A percentile compares a stretch with the other conserved stretches of the same genome.
Conservation (phyloP, 768 basidiomycete genomes). For the Boletus pseudo-olivaceus region DNA sequence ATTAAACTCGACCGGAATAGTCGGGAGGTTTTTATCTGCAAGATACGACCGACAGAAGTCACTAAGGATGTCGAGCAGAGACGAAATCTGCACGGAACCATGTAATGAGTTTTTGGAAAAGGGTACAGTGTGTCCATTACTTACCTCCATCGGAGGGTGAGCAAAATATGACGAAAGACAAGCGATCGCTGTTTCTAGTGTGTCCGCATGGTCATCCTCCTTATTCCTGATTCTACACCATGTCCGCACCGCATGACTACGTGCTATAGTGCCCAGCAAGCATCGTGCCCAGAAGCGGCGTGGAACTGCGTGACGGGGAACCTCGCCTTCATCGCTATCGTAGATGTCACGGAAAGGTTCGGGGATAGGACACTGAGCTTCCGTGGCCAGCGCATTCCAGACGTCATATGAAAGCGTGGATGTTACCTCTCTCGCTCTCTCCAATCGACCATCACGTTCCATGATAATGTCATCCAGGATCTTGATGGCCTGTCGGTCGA, state of each 20-base stretch:
- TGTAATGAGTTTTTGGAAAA: not conserved
- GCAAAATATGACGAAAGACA: conserved; percentile 53
- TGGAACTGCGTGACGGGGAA: conserved; percentile 35
- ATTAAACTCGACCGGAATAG: conserved; percentile 30
- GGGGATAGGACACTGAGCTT: conserved; percentile 36
- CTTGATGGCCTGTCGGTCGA: conserved; percentile 41
- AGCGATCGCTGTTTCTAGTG: conserved; percentile 46
- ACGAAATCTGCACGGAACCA: conserved; percentile 34
- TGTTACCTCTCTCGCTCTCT: conserved; percentile 37
- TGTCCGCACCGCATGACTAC: conserved; percentile 36
- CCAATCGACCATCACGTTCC: conserved; percentile 36
- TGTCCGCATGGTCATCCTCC: conserved; percentile 11
- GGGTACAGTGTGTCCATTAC: conserved; percentile 5
- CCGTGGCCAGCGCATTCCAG: conserved; percentile 50
- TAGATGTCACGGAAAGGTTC: conserved; percentile 22
- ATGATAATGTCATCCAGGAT: conserved; percentile 41
- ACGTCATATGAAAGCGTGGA: conserved; percentile 47
- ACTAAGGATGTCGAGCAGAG: conserved; percentile 39
- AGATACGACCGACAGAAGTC: conserved; percentile 40
- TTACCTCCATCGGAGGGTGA: conserved; percentile 40
- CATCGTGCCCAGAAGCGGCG: conserved; percentile 50
- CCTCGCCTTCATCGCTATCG: conserved; percentile 5
- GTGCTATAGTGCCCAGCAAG: conserved; percentile 43
- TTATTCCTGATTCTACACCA: conserved; percentile 32
- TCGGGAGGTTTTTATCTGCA: conserved; percentile 19